These are phyloP conservation scores for Knoxia roxburghii DNA, from an alignment of 257 asterid genomes.

Conservation along the genomic window DNA sequence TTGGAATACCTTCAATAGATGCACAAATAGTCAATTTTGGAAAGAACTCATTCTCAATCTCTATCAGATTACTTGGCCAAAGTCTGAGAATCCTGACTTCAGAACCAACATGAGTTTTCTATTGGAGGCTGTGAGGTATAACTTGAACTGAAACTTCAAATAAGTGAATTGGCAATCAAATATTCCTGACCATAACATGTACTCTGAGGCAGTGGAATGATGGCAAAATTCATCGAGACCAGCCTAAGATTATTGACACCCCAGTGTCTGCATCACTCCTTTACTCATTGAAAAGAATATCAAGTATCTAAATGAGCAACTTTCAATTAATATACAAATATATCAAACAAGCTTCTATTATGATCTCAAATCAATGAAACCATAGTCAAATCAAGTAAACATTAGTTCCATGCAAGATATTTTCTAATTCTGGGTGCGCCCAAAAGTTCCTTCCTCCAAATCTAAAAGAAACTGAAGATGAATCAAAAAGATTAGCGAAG, in stretches of 20 bases:
- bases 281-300: neutral
- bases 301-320: neutral
- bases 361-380: neutral
- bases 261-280: neutral
- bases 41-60: too few species aligned
- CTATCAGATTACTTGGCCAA: too few species aligned
- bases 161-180: neutral
- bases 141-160: neutral
- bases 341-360: neutral
- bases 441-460: neutral
- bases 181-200: neutral
- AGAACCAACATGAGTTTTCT: neutral
- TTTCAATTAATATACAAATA: too few species aligned
- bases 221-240: neutral
- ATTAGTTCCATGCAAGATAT: neutral
- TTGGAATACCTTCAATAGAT: too few species aligned
- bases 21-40: too few species aligned
- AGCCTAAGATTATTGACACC: neutral
- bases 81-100: neutral
- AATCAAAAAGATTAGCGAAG: too few species aligned
- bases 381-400: neutral
- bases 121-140: neutral
- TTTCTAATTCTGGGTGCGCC: neutral
- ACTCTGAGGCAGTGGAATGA: neutral
- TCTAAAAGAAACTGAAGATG: neutral